These are phyloP conservation scores for Rosa hybrid DNA, from an alignment of 331 rosid species.

Conservation along the genomic window DNA sequence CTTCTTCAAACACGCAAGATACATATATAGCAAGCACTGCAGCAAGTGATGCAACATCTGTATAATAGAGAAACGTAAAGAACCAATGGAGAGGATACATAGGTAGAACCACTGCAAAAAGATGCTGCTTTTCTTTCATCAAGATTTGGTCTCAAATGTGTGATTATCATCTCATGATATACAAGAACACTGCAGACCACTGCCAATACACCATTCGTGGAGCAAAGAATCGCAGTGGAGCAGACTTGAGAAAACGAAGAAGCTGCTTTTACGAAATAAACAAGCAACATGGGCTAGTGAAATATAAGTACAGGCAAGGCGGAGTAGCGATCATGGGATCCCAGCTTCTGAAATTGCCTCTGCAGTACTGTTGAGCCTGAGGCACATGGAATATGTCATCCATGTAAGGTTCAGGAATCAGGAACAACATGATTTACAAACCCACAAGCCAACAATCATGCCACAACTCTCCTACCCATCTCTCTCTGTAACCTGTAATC, in stretches of 20 bases:
- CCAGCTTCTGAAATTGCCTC: constrained; percentile 83
- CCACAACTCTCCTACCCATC: constrained; percentile 72
- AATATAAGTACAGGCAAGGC: constrained; percentile 96
- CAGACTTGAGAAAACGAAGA: constrained; percentile 64
- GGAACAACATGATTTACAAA: constrained; percentile 66
- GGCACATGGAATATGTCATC: constrained; percentile 93
- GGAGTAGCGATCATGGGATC: constrained; percentile 98
- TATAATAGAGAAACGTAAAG: constrained; percentile 86
- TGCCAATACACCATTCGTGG: constrained; percentile 66
- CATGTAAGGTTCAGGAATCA: constrained; percentile 61
- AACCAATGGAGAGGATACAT: constrained; percentile 81
- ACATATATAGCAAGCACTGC: constrained; percentile 69
- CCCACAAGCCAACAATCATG: constrained; percentile 73
- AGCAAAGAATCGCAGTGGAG: constrained; percentile 63
- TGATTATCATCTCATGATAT: constrained; percentile 49
- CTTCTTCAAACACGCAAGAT: constrained; percentile 80
- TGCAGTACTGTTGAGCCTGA: constrained; percentile 78
- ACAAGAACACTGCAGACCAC: constrained; percentile 62
- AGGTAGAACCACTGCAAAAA: constrained; percentile 63
- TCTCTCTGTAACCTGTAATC: constrained; percentile 14
- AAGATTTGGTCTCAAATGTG: constrained; percentile 71
- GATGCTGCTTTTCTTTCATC: constrained; percentile 57
- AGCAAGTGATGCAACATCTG: constrained; percentile 85
- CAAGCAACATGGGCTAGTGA: constrained; percentile 81
- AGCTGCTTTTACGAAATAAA: constrained; percentile 61